Conservation (phyloP, 2,329 filamentous ascomycete species). For the Colletotrichum shisoi region DNA sequence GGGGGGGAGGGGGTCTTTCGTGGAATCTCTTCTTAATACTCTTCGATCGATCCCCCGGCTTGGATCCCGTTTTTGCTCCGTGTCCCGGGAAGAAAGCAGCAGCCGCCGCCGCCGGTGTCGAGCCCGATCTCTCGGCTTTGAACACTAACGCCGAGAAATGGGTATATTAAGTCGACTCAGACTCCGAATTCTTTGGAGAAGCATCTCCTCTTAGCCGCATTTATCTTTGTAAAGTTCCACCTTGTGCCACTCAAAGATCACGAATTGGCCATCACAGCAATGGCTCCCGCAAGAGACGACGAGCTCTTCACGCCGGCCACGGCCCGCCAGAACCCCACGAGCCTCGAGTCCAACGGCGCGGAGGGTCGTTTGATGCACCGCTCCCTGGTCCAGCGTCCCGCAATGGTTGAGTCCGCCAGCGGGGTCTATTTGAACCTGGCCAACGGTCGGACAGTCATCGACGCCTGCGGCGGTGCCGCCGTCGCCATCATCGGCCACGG, state of each 20-base stretch:
- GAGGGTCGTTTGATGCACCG: slow-evolving; percentile 47
- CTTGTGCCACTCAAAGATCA: neutral
- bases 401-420: slow-evolving; percentile 53
- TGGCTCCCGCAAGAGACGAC: slow-evolving; percentile 40
- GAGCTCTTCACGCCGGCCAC: slow-evolving; percentile 18
- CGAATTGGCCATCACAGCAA: neutral
- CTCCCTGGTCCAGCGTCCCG: slow-evolving; percentile 45
- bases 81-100: neutral
- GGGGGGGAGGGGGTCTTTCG: too few relatives aligned
- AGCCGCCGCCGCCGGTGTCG: too few relatives aligned
- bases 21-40: neutral
- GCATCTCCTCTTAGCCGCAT: neutral
- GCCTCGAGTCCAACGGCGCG: neutral
- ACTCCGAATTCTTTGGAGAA: neutral
- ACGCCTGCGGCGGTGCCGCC: slow-evolving; percentile 50
- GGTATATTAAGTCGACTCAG: neutral
- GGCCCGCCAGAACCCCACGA: neutral
- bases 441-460: slow-evolving; percentile 48
- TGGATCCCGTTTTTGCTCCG: slow-evolving; percentile 3
- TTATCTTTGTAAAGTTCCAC: too few relatives aligned
- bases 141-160: neutral
- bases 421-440: slow-evolving; percentile 50
- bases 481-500: slow-evolving; percentile 48
- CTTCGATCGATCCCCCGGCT: neutral
- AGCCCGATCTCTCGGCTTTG: slow-evolving; percentile 15